phyloP scores from a whole-genome alignment of 129 eudicot genomes.

The Helianthus tuberosus region DNA sequence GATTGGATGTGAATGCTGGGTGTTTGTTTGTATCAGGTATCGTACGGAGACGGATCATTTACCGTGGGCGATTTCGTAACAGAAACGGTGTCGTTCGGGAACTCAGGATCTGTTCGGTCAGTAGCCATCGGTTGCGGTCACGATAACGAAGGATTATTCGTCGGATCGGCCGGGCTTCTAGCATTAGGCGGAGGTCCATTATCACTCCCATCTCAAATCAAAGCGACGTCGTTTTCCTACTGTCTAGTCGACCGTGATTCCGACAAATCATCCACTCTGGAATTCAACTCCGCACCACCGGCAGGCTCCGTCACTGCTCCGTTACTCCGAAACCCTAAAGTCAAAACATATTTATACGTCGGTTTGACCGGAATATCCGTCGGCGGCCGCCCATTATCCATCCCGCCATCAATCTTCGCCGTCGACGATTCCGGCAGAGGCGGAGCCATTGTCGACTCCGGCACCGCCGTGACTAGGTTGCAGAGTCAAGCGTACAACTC shows the following conservation, averaged over 20 bases:
- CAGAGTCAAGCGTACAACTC: constrained; percentile 53
- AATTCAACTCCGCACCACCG: constrained; percentile 58
- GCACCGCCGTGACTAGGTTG: constrained; percentile 87
- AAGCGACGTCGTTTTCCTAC: constrained; percentile 76
- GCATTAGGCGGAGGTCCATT: constrained; percentile 66
- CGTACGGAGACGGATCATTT: constrained; percentile 80
- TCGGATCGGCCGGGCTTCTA: constrained; percentile 50
- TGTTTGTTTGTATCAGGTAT: constrained; percentile 66
- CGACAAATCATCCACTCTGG: constrained; percentile 54
- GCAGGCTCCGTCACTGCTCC: constrained; percentile 58
- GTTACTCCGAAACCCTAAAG: constrained; percentile 40
- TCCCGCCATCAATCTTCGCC: constrained; percentile 49
- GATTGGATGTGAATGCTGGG: no score
- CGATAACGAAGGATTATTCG: constrained; percentile 72
- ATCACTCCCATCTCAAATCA: constrained; percentile 64
- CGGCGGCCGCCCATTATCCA: constrained; percentile 50
- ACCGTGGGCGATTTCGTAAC: constrained; percentile 67
- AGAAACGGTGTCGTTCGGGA: constrained; percentile 64
- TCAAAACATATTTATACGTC: constrained; percentile 54
- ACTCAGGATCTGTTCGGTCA: constrained; percentile 44
- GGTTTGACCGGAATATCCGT: constrained; percentile 66
- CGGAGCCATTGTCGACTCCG: constrained; percentile 81
- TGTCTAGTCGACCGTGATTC: constrained; percentile 80
- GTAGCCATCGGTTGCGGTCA: constrained; percentile 82
- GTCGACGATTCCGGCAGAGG: constrained; percentile 58